Evolutionary conservation across 106 monocot species (phyloP).

Genomic region (Allium fistulosum): DNA sequence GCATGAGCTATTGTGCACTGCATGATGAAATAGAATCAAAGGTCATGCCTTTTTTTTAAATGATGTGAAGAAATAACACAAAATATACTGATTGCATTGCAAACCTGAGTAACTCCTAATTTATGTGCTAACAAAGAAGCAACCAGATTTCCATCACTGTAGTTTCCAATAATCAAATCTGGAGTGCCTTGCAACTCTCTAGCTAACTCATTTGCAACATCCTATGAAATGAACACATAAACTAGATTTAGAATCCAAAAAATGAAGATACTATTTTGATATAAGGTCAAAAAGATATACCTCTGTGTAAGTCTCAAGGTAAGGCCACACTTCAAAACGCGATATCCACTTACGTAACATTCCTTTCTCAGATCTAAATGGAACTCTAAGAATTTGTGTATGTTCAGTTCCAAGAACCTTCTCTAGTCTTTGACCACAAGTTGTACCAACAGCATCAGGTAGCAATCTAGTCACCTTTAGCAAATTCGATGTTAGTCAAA

Average conservation of each 20-base stretch:
- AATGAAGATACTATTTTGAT: too few relatives aligned
- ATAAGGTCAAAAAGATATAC: constrained; percentile 1
- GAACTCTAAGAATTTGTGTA: constrained; percentile 32
- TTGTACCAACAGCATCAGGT: constrained; percentile 40
- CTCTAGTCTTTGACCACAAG: constrained; percentile 28
- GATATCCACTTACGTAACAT: constrained; percentile 40
- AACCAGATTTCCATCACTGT: constrained; percentile 67
- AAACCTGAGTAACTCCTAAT: constrained; percentile 74
- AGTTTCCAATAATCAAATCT: constrained; percentile 90
- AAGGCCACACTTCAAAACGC: constrained; percentile 41
- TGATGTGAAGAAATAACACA: neutral
- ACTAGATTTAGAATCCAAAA: neutral
- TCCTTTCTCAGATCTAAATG: constrained; percentile 29
- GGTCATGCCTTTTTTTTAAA: neutral
- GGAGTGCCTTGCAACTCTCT: constrained; percentile 78
- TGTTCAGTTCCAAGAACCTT: constrained; percentile 29
- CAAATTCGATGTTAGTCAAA: neutral
- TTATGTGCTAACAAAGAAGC: constrained; percentile 81
- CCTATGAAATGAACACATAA: constrained; percentile 22
- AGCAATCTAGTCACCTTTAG: constrained; percentile 32
- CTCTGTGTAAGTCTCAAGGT: constrained; percentile 35
- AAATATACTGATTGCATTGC: neutral
- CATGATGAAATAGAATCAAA: neutral
- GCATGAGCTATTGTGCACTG: constrained; percentile 76
- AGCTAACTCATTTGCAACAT: constrained; percentile 80